A percentile compares a stretch with the other conserved stretches of the same genome.
Evolutionary conservation across 2,329 filamentous ascomycete species (phyloP).

Genomic region (Fusarium heterosporum): DNA sequence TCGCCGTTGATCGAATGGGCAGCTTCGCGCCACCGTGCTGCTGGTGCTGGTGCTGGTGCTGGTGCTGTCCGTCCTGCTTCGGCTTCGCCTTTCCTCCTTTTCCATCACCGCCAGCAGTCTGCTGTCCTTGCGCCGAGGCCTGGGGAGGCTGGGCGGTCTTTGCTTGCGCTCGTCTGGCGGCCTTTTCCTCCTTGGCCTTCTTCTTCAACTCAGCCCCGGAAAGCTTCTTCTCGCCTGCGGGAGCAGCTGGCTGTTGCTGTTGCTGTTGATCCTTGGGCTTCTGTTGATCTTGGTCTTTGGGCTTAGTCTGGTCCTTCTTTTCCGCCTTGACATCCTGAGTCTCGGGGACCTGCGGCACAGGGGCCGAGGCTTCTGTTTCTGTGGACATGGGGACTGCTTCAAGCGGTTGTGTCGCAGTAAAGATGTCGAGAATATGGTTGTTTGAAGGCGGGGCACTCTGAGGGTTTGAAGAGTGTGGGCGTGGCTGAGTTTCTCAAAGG

Average conservation of each 20-base stretch:
- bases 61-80: slow-evolving; percentile 58
- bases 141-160: slow-evolving; percentile 66
- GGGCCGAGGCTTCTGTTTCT: slow-evolving; percentile 49
- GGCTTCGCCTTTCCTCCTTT: slow-evolving; percentile 62
- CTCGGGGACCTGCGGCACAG: slow-evolving; percentile 44
- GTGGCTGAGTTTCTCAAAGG: not conserved
- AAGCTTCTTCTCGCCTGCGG: slow-evolving; percentile 65
- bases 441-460: slow-evolving; percentile 40
- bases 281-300: slow-evolving; percentile 31
- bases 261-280: slow-evolving; percentile 43
- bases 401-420: slow-evolving; percentile 16
- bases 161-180: slow-evolving; percentile 80
- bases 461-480: slow-evolving; percentile 19
- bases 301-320: slow-evolving; percentile 43
- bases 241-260: slow-evolving; percentile 31
- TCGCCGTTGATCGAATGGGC: slow-evolving; percentile 50
- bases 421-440: slow-evolving; percentile 28
- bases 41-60: slow-evolving; percentile 47
- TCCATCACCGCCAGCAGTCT: slow-evolving; percentile 53
- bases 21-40: slow-evolving; percentile 51
- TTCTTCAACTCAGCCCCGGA: slow-evolving; percentile 87
- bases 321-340: slow-evolving; percentile 46
- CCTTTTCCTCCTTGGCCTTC: slow-evolving; percentile 90
- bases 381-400: slow-evolving; percentile 47
- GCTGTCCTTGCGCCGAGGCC: slow-evolving; percentile 53